Base-by-base conservation (phyloP, 176 grass and related monocot species). In the Elaeis guineensis region DNA sequence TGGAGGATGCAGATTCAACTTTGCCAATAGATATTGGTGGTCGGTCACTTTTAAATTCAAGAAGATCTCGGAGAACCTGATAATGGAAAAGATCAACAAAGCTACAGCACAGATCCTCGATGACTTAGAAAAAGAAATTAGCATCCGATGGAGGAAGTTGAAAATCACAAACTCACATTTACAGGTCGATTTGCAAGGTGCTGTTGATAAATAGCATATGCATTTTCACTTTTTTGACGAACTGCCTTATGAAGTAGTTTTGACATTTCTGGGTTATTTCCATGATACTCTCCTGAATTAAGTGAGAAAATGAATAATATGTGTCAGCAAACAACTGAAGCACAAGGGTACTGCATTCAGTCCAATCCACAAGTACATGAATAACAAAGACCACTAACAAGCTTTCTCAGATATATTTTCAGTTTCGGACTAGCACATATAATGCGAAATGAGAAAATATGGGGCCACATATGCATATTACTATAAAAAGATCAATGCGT, bases 221-320 rank as follows among this genome's bases (percentile, higher is more conserved):
- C 82, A 76, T 98, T 98, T 55, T 98, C 94, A 73, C 79, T 83
- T 70, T 89, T 93, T 73, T 93, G 86, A 25, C 94, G 85, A 67
- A 98, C 56, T 76, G 94, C 94, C 80, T 98, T 98, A 63, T 98
- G 94, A 67, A 98, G 68, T 5, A 98, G 82, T 75, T 98, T 98
- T 61, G 94, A 89, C 94, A 98, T 98, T 82, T 98, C 94, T 55
- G 94, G 94, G 79, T 98, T 98, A 83, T 98, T 98, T 64, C 88
- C 88, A 67, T 98, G 94, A 66, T 89, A 83, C 81, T 98, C 94
- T 65, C 94, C 94, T 98, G 64, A 74, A 51, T 52, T 55, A 78
- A 32, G 25, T 25, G 19, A 52, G 55, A 71, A 50, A 7, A 54
- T 18, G 19, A n/a, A 19, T 26, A 29, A 66, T 0, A 44, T 44